Evolutionary conservation across 495 filamentous ascomycete species (phyloP).

Genomic region (Neurospora tetraspora): DNA sequence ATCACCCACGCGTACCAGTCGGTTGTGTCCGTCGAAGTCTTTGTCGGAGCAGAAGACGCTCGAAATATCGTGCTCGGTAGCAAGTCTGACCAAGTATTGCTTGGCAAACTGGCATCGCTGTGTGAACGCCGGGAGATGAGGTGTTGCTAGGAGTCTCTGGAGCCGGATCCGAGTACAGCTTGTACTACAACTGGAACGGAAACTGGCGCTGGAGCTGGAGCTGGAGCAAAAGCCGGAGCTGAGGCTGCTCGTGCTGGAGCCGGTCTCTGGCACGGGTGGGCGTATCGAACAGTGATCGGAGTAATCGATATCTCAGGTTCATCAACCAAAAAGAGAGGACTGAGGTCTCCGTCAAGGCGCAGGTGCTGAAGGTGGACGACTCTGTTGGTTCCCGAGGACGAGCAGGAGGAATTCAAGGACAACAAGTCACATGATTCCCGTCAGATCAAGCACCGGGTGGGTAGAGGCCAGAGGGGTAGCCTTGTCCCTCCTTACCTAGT

Average conservation of each 20-base stretch:
- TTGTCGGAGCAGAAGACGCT: slow-evolving; percentile 73
- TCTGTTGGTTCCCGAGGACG: neutral
- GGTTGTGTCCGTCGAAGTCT: slow-evolving; percentile 53
- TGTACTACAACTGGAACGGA: neutral
- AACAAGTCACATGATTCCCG: neutral
- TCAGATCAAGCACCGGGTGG: neutral
- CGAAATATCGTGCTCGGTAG: neutral
- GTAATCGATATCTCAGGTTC: neutral
- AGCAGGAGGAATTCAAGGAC: neutral
- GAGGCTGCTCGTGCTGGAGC: neutral
- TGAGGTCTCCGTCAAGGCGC: neutral
- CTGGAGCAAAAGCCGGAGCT: neutral
- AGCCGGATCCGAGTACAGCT: neutral
- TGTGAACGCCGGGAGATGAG: neutral
- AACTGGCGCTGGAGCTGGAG: neutral
- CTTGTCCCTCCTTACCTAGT: neutral
- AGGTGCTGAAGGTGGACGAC: neutral
- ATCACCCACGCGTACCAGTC: neutral
- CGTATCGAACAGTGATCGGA: neutral
- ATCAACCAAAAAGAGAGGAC: neutral
- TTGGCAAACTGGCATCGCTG: neutral
- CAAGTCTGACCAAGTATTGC: neutral
- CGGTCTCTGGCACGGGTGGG: neutral
- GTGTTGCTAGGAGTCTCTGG: neutral
- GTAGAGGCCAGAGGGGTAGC: neutral